Evolutionary conservation across 331 rosid species (phyloP).

Genomic region (Pyrus hybrid): DNA sequence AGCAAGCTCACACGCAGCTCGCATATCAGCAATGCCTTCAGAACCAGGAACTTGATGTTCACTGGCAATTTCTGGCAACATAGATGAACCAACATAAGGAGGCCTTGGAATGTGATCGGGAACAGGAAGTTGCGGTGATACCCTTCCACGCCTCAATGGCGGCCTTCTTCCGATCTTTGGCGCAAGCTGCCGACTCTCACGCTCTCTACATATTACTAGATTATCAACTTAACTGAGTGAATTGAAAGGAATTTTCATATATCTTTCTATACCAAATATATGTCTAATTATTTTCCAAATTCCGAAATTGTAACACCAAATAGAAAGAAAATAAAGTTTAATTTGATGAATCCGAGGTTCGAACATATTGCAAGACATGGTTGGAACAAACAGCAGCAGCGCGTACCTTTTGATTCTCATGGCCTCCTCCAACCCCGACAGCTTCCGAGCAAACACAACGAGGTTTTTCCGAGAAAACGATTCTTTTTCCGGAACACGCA

Average conservation of each 20-base stretch:
- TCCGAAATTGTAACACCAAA: background rate
- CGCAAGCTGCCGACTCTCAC: conserved; percentile 37
- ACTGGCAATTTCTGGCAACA: conserved; percentile 65
- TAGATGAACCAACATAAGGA: conserved; percentile 65
- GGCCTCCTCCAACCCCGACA: conserved; percentile 78
- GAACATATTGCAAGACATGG: background rate
- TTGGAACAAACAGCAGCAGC: background rate
- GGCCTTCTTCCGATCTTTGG: conserved; percentile 39
- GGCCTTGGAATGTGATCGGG: conserved; percentile 83
- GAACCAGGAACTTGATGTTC: conserved; percentile 70
- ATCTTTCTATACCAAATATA: background rate
- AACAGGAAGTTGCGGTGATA: conserved; percentile 67
- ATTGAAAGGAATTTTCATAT: background rate
- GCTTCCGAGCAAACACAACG: conserved; percentile 41
- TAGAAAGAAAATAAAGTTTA: too few relatives aligned
- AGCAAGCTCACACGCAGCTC: conserved; percentile 89
- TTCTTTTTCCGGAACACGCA: conserved; percentile 25
- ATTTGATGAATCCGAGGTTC: background rate
- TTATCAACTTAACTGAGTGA: background rate
- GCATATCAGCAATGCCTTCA: conserved; percentile 67
- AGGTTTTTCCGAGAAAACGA: conserved; percentile 24
- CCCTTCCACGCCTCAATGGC: conserved; percentile 70
- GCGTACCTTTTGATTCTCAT: conserved; percentile 59
- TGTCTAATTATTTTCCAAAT: too few relatives aligned
- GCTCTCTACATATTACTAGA: conserved; percentile 45